Conservation (phyloP, 83 land plant genomes). For the Picea mariana region DNA sequence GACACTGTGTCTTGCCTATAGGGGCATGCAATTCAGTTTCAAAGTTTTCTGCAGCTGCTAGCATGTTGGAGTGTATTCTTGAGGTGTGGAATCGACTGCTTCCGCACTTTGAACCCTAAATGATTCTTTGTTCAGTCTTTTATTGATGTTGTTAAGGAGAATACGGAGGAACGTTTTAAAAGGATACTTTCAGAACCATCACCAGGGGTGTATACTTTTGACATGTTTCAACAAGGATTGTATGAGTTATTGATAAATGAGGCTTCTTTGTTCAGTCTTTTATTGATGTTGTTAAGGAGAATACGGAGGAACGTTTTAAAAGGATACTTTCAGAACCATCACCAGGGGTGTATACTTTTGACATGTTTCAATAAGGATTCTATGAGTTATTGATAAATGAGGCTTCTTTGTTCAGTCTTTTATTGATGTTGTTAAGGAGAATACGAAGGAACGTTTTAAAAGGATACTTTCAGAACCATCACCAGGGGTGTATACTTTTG, state of each 20-base stretch:
- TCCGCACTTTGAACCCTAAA: constrained; percentile 44
- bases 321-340: constrained; percentile 70
- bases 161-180: constrained; percentile 72
- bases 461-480: constrained; percentile 70
- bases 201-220: constrained; percentile 85
- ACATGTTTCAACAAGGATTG: constrained; percentile 79
- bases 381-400: too few species aligned
- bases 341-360: constrained; percentile 85
- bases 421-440: constrained; percentile 73
- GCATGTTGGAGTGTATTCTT: too few species aligned
- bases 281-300: constrained; percentile 73
- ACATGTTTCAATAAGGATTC: constrained; percentile 79
- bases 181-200: constrained; percentile 70
- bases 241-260: too few species aligned
- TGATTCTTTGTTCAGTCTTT: constrained; percentile 77
- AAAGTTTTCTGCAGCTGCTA: too few species aligned
- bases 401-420: constrained; percentile 78
- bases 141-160: constrained; percentile 73
- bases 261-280: constrained; percentile 78
- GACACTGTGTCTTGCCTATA: too few species aligned
- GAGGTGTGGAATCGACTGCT: too few species aligned
- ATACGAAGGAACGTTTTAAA: constrained; percentile 72
- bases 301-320: constrained; percentile 72
- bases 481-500: constrained; percentile 85
- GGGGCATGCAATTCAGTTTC: too few species aligned